Base-by-base conservation (phyloP, 306 rosid species). In the Phaseolus lunatus region DNA sequence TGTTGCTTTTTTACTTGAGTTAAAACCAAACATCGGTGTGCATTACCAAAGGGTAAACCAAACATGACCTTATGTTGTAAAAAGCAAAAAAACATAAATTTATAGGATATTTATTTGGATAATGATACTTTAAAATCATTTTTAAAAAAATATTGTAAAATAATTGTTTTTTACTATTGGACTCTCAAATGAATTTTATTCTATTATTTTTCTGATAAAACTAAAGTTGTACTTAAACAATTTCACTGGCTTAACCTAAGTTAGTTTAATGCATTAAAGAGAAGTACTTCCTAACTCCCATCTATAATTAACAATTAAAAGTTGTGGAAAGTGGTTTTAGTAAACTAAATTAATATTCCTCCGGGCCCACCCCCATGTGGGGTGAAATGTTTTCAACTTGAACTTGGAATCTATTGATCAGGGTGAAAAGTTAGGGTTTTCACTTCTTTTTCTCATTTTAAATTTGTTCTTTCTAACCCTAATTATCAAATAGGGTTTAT, bases 401-500 rank as follows among this genome's bases (percentile, higher is more conserved):
- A 19, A 14, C 3, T 2, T 11, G 37, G 72, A 67, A 67, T 67
- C 44, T 67, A 22, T 67, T 44, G 54, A 44, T 67, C 2, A 7
- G 3, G 20, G 72, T 67, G 72, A 67, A 67, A 67, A 67, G 72
- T 13, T 67, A n/a, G 20, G 49, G 2, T 37, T 64, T 23, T 24
- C 18, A 12, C 35, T 12, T 5, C 3, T 62, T 12, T 43, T 67
- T 37, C 14, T 41, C n/a, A 39, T 39, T 5, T 19, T 19, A 65
- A 63, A 33, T 16, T 10, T 59, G 64, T 50, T 18, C 57, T 18
- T 18, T 50, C 12, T 50, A 49, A 2, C 56, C 56, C 23, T 9
- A 13, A 49, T 5, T 6, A 33, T 33, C 1, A 57, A 18, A 57
- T 8, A 54, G 20, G 3, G n/a, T 22, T 11, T 56, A 22, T 53